Evolutionary conservation across 2,329 filamentous ascomycete species (phyloP), one percentile per base, ranked within the genome.

Genomic region (Aspergillus eucalypticola): DNA sequence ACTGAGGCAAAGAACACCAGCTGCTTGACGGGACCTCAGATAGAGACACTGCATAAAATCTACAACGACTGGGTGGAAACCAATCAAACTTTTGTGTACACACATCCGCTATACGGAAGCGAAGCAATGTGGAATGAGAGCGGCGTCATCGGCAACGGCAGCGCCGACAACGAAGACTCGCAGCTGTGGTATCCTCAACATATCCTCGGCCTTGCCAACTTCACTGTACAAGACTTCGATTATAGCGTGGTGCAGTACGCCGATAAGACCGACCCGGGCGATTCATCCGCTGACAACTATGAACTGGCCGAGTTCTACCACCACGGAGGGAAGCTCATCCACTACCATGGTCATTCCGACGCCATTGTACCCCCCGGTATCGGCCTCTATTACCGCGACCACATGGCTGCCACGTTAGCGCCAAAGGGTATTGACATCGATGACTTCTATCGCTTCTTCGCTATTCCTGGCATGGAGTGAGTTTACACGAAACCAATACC

Each of bases 381-480:
- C 15, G n/a, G 32, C 23, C 25, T 25, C 13, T 44, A 44, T 13
- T 54, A 44, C 23, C 27, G 27, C 25, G 41, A 54, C 4, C 52
- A 54, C 10, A 8, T 54, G 7, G 19, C 21, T 2, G 11, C n/a
- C 5, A 27, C 52, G 7, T 1, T 54, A 4, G 38, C 21, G 2
- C 52, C 38, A 1, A 13, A 44, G 25, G 52, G 38, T 1, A 29
- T 54, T 8, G 41, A 54, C 19, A 13, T 54, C 8, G 32, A 25
- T 10, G 52, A 54, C 17, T 54, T 54, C 35, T 54, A 54, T n/a
- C 52, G 52, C 25, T 17, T 54, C 8, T 54, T 54, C 8, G 8
- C 11, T 3, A 44, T 54, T 4, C 52, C 52, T 11, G 52, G 52
- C 3, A 54, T 44, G 52, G 46, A 29, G 23, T 29, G 2, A 49